phyloP scores from a whole-genome alignment of 371 early-diverging fungal species.

The Syncephalastrum contaminatum region DNA sequence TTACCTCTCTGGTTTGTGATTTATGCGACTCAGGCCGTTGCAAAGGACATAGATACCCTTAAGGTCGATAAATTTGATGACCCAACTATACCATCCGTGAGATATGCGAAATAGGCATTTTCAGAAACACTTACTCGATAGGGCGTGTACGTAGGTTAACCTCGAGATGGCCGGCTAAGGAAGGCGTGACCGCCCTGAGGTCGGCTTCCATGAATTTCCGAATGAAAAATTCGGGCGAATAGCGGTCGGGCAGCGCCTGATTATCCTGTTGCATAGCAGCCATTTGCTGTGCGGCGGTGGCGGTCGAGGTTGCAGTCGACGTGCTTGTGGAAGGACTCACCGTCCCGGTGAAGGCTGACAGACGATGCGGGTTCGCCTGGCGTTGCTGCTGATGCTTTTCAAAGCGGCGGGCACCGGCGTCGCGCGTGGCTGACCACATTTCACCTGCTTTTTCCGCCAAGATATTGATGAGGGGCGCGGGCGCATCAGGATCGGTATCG shows the following conservation, averaged over 20 bases:
- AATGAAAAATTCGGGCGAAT: constrained; percentile 45
- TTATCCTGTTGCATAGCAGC: constrained; percentile 1
- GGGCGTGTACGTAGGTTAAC: constrained; percentile 45
- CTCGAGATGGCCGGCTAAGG: constrained; percentile 40
- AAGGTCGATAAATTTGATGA: constrained; percentile 58
- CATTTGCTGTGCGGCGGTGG: neutral
- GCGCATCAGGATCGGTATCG: constrained; percentile 18
- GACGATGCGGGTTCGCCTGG: constrained; percentile 1
- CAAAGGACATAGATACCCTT: constrained; percentile 66
- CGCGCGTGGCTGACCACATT: constrained; percentile 41
- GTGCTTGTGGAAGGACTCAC: constrained; percentile 1
- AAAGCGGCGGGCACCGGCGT: constrained; percentile 38
- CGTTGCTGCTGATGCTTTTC: constrained; percentile 29
- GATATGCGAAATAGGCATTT: neutral
- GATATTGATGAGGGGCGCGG: constrained; percentile 19
- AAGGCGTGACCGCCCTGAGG: constrained; percentile 35
- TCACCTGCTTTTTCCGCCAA: constrained; percentile 47
- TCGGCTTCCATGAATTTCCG: constrained; percentile 41
- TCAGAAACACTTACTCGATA: constrained; percentile 30
- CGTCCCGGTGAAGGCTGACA: neutral
- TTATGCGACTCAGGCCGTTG: constrained; percentile 54
- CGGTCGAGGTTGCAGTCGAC: constrained; percentile 2
- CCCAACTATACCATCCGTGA: constrained; percentile 29
- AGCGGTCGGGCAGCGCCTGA: constrained; percentile 16
- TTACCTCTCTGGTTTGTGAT: constrained; percentile 31